Percentiles rank a stretch among this genome's conserved stretches.
Evolutionary conservation across 1,284 basidiomycete species (phyloP).

Genomic region (Marasmius fiardii): DNA sequence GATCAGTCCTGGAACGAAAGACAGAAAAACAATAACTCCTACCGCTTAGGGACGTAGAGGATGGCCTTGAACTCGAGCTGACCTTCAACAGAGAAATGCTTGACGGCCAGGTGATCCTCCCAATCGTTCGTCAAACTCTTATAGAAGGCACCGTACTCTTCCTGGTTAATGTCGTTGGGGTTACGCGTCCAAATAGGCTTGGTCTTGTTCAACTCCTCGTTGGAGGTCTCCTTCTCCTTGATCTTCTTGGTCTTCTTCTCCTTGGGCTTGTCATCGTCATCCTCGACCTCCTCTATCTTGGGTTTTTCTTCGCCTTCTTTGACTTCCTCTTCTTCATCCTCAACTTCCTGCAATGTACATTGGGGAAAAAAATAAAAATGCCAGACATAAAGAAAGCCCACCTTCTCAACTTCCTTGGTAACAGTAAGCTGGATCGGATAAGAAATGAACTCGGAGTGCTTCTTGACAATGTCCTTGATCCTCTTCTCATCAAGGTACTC

Average conservation of each 20-base stretch:
- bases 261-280: conserved; percentile 87
- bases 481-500: conserved; percentile 99
- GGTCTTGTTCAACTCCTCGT: conserved; percentile 99
- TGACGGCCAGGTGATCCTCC: conserved; percentile 99
- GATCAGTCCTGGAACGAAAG: conserved; percentile 15
- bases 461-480: conserved; percentile 99
- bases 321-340: conserved; percentile 71
- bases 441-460: conserved; percentile 99
- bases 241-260: conserved; percentile 98
- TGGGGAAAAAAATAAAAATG: conserved; percentile 10
- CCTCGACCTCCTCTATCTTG: conserved; percentile 75
- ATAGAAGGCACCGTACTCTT: conserved; percentile 98
- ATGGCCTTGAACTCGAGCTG: conserved; percentile 99
- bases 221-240: conserved; percentile 86
- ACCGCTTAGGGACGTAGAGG: conserved; percentile 96
- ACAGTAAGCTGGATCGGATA: conserved; percentile 99
- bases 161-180: conserved; percentile 87
- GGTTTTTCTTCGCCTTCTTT: conserved; percentile 67
- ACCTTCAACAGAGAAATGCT: conserved; percentile 99
- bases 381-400: conserved; percentile 25
- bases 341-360: conserved; percentile 66
- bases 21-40: conserved; percentile 23
- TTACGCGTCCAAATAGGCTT: conserved; percentile 99
- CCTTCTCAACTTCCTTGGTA: conserved; percentile 99
- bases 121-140: conserved; percentile 99